Percentiles rank a stretch among this genome's conserved stretches.
Conservation (phyloP, 2,329 filamentous ascomycete genomes). For the Metarhizium sp. region DNA sequence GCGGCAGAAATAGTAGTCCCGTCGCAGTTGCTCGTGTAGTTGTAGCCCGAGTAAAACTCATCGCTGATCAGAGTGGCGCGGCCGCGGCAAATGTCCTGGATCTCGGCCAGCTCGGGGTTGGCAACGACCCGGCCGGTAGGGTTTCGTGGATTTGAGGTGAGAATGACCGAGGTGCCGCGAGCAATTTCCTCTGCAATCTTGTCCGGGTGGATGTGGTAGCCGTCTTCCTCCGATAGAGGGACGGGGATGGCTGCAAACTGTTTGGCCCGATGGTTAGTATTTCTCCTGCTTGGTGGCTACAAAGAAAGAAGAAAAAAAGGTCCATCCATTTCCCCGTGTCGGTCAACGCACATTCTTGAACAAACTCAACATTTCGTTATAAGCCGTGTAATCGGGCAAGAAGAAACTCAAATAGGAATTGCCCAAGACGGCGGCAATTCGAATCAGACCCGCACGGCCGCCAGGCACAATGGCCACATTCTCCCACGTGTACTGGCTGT, state of each 20-base stretch:
- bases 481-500: slow-evolving; percentile 90
- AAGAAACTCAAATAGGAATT: slow-evolving; percentile 92
- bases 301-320: neutral
- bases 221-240: slow-evolving; percentile 73
- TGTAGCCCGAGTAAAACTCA: slow-evolving; percentile 95
- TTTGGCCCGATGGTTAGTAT: neutral
- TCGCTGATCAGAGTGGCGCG: slow-evolving; percentile 89
- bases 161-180: slow-evolving; percentile 75
- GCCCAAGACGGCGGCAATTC: slow-evolving; percentile 87
- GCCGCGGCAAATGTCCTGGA: slow-evolving; percentile 87
- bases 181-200: slow-evolving; percentile 89
- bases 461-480: slow-evolving; percentile 95
- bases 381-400: slow-evolving; percentile 90
- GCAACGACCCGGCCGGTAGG: slow-evolving; percentile 82
- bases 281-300: neutral
- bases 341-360: slow-evolving; percentile 66
- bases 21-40: slow-evolving; percentile 88
- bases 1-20: slow-evolving; percentile 82
- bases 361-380: slow-evolving; percentile 92
- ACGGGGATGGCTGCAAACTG: slow-evolving; percentile 81
- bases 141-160: slow-evolving; percentile 93
- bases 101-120: slow-evolving; percentile 77
- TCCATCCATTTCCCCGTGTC: neutral
- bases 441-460: slow-evolving; percentile 83
- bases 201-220: slow-evolving; percentile 87